phyloP scores from a whole-genome alignment of 225 moss, liverwort and hornwort genomes.

The Lunularia cruciata region DNA sequence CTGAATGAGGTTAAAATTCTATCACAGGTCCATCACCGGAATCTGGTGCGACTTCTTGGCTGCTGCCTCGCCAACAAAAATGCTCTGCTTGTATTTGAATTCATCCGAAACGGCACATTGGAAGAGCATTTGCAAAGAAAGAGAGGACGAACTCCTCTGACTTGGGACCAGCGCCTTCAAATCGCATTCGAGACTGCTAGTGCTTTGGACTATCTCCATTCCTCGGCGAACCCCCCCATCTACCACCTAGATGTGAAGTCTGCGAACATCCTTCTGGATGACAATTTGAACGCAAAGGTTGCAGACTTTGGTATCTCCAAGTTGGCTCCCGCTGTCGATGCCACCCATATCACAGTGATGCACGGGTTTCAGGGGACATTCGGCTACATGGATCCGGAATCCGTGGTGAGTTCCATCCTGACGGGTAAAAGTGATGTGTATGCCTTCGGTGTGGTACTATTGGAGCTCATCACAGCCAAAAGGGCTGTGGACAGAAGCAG shows the following conservation, averaged over 20 bases:
- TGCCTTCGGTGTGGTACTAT: slow-evolving; percentile 30
- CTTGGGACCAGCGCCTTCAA: slow-evolving; percentile 26
- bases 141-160: neutral
- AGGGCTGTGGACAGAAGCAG: slow-evolving; percentile 24
- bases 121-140: slow-evolving; percentile 8
- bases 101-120: slow-evolving; percentile 20
- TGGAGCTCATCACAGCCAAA: slow-evolving; percentile 33
- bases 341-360: slow-evolving; percentile 28
- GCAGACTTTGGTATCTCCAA: slow-evolving; percentile 47
- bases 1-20: slow-evolving; percentile 27
- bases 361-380: slow-evolving; percentile 13
- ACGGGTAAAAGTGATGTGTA: slow-evolving; percentile 42
- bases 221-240: slow-evolving; percentile 36
- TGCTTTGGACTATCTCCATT: slow-evolving; percentile 44
- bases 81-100: slow-evolving; percentile 24
- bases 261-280: slow-evolving; percentile 42
- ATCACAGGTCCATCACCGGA: slow-evolving; percentile 25
- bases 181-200: slow-evolving; percentile 40
- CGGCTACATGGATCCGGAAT: slow-evolving; percentile 44
- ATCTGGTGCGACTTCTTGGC: slow-evolving; percentile 22
- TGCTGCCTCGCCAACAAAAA: slow-evolving; percentile 21
- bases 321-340: slow-evolving; percentile 18
- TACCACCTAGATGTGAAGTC: slow-evolving; percentile 50
- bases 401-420: slow-evolving; percentile 23
- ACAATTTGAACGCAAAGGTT: slow-evolving; percentile 33